Base-by-base conservation (phyloP, 1,139 yeast genomes). In the Taphrina sp. region DNA sequence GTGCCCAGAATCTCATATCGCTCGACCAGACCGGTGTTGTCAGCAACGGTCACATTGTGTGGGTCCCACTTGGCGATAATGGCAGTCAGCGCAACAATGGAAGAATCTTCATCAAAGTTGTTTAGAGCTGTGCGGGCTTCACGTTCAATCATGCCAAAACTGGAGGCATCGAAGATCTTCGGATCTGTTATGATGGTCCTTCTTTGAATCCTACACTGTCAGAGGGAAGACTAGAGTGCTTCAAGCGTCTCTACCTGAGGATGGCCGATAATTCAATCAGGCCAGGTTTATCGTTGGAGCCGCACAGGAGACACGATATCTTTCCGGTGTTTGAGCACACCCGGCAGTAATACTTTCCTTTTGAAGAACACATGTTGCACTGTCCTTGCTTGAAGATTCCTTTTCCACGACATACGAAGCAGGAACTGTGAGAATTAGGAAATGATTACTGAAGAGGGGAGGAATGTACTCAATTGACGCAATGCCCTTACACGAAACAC, bases 371-470 rank as follows among this genome's bases (percentile, higher is more conserved):
- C 42, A 37, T 37, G 3, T 29, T 3, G 42, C 42, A 37, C 10
- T 29, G 26, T 3, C 10, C 42, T 5, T 37, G 42, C 28, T 37
- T 37, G 42, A 37, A 37, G 26, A 37, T 20, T 7, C 42, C 42
- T 22, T 37, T 37, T 8, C 42, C 42, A 8, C 42, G 26, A n/a
- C 42, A 37, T 7, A 37, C 42, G 16, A 37, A 37, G 14, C 42
- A 37, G 5, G 28, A 17, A 22, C 42, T 37, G 28, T 4, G 3
- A 17, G 5, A 17, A 16, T 37, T 14, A 37, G 26, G 29, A 36
- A 4, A 5, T 4, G 5, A 16, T 8, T 5, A 24, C 22, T 36
- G 12, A 3, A 16, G 4, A 16, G 12, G 19, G 16, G 12, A 12
- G 31, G 31, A 7, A 28, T 29, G 20, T 22, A 37, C 42, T 37